phyloP scores from a whole-genome alignment of 345 rosid species.

The Brassica nigra region DNA sequence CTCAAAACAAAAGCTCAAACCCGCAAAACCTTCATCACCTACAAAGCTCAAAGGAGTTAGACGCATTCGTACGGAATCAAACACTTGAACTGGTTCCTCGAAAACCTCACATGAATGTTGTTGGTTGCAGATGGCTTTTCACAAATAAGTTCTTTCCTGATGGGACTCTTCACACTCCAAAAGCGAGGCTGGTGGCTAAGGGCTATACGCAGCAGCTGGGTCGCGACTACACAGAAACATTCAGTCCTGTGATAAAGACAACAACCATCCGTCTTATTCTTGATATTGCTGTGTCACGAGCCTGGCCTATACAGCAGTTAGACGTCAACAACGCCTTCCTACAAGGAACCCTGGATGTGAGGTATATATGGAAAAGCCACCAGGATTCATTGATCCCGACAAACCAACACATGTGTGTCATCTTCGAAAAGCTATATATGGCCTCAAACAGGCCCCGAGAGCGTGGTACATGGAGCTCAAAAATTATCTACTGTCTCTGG shows the following conservation, averaged over 20 bases:
- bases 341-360: not conserved
- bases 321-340: too few relatives aligned
- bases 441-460: not conserved
- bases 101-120: not conserved
- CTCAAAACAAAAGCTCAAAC: not conserved
- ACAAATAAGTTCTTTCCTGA: not conserved
- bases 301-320: too few relatives aligned
- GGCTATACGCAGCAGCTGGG: not conserved
- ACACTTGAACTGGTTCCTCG: not conserved
- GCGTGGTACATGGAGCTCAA: not conserved
- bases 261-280: too few relatives aligned
- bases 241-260: too few relatives aligned
- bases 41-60: not conserved
- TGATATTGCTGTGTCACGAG: too few relatives aligned
- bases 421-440: not conserved
- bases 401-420: not conserved
- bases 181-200: not conserved
- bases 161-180: not conserved
- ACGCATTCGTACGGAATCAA: not conserved
- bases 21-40: not conserved
- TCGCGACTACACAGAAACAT: too few relatives aligned
- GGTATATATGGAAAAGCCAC: not conserved
- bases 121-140: not conserved
- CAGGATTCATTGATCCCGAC: not conserved
- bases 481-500: not conserved